These are phyloP conservation scores for Jacaranda copaia DNA, from an alignment of 257 asterid species.

Conservation along the genomic window DNA sequence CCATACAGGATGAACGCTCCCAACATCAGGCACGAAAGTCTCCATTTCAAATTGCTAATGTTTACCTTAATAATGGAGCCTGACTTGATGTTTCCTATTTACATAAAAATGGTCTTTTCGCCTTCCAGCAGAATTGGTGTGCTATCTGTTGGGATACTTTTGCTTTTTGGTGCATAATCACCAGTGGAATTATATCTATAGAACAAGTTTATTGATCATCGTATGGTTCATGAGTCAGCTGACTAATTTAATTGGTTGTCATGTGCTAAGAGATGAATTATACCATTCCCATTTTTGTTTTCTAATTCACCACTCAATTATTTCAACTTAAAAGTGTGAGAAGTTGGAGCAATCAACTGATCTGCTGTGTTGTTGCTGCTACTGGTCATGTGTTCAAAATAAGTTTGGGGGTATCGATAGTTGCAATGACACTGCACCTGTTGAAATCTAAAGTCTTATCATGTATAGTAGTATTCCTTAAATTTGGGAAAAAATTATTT, in stretches of 20 bases:
- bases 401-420: not conserved
- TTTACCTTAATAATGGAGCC: constrained; percentile 15
- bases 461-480: not conserved
- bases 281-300: constrained; percentile 1
- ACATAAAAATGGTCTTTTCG: not conserved
- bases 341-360: not conserved
- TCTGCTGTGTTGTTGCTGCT: not conserved
- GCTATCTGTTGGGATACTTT: constrained; percentile 21
- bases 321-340: not conserved
- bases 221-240: not conserved
- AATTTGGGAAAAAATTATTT: not conserved
- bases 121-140: not conserved
- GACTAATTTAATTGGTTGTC: not conserved
- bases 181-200: not conserved
- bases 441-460: not conserved
- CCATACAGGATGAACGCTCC: constrained; percentile 97
- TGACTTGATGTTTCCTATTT: constrained; percentile 3
- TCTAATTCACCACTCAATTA: constrained; percentile 8
- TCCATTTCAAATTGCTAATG: constrained; percentile 23
- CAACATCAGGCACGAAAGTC: constrained; percentile 74
- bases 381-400: not conserved
- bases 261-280: constrained; percentile 1
- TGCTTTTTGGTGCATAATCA: constrained; percentile 13
- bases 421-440: constrained; percentile 12
- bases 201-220: constrained; percentile 1